Evolutionary conservation across 2,329 filamentous ascomycete species (phyloP), one percentile per base, ranked within the genome.

Genomic region (Colletotrichum cuscutae): DNA sequence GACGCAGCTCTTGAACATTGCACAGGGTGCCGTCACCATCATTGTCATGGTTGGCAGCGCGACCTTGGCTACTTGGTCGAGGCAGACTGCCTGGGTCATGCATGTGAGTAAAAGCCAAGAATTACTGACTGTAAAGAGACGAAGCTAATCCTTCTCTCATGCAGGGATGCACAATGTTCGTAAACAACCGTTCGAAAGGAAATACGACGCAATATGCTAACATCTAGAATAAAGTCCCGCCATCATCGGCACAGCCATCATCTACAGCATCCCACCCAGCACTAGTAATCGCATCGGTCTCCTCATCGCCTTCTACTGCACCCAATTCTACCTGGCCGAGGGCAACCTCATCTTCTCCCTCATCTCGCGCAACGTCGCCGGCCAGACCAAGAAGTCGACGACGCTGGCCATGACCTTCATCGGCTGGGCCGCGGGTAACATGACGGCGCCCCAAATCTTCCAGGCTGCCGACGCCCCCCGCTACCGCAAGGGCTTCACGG

Each of bases 281-380:
- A 68, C 71, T 0, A 74, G 72, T 2, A 81, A 82, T 6, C 79
- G 79, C 1, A 81, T 82, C 2, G 82, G 84, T 32, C 79, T 86
- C 1, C 77, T 82, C 3, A 77, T 81, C 6, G 79, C 80, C 24
- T 85, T 86, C 42, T 85, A 84, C 37, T 86, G 84, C 76, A 86
- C 84, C 24, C 81, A 86, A 7, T 81, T 86, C 42, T 84, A 82
- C 12, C 81, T 83, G 2, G 84, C 82, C 0, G 81, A 85, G 5
- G 81, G 81, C 0, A 84, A 82, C 0, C 82, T 94, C 13, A 88
- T 92, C 42, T 88, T 93, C 0, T 87, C 89, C 0, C 94, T 92
- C 91, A 90, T 93, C 69, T 86, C 93, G 7, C 89, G 88, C 12
- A 94, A 94, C 79, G 92, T 90, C 0, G 91, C 86, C 0, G 92